These are phyloP conservation scores for Lepiota subincarnata DNA, from an alignment of 768 basidiomycete species.

Conservation along the genomic window DNA sequence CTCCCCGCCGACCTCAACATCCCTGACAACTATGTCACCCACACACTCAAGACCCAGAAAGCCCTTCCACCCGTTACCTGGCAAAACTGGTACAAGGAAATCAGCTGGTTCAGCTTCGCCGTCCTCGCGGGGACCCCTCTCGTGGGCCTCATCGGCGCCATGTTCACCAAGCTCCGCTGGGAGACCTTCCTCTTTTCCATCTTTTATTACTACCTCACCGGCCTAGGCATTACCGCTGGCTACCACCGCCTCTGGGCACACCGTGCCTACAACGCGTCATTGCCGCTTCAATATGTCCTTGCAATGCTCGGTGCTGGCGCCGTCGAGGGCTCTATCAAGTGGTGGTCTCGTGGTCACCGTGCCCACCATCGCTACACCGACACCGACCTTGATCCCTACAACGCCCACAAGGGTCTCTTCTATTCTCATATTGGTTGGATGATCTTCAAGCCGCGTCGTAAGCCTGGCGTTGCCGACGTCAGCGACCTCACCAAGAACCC, in stretches of 20 bases:
- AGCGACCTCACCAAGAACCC: conserved; percentile 79
- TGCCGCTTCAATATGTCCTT: conserved; percentile 79
- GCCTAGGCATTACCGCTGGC: conserved; percentile 88
- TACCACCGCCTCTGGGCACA: conserved; percentile 99
- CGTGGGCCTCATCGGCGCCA: conserved; percentile 69
- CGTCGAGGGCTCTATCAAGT: conserved; percentile 94
- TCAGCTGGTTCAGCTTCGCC: conserved; percentile 74
- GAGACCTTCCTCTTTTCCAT: conserved; percentile 61
- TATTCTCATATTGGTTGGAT: conserved; percentile 93
- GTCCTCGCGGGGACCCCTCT: conserved; percentile 73
- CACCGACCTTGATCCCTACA: conserved; percentile 95
- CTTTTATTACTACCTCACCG: conserved; percentile 43
- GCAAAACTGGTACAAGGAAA: conserved; percentile 53
- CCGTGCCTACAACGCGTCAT: conserved; percentile 88
- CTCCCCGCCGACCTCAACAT: conserved; percentile 53
- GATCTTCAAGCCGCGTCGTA: conserved; percentile 85
- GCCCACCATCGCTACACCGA: conserved; percentile 97
- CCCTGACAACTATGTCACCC: conserved; percentile 79
- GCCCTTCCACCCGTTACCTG: conserved; percentile 63
- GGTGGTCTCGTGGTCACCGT: conserved; percentile 98
- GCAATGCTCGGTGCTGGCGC: conserved; percentile 88
- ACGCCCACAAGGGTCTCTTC: conserved; percentile 83
- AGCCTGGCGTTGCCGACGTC: conserved; percentile 87
- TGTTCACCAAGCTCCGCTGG: conserved; percentile 59
- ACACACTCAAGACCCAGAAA: conserved; percentile 67